Percentiles rank a stretch among this genome's conserved stretches.
Evolutionary conservation across 371 early-diverging fungal species (phyloP).

Genomic region (Thermomucor indicae-seudaticae): DNA sequence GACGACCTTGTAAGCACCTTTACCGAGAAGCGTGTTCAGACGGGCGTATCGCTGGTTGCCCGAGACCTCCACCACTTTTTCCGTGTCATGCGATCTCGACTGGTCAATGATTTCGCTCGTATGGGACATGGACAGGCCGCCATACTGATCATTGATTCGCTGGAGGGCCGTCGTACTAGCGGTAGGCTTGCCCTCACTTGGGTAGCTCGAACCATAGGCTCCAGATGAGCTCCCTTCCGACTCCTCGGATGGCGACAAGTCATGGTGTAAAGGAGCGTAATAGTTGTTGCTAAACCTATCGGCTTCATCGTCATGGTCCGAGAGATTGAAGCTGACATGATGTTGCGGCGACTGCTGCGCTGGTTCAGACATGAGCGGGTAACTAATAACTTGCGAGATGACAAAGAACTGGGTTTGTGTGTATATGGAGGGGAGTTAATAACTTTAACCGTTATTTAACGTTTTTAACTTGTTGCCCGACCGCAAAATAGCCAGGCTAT

Average conservation of each 20-base stretch:
- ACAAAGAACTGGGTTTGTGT: background rate
- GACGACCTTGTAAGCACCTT: constrained; percentile 79
- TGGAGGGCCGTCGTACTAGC: background rate
- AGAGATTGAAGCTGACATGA: constrained; percentile 12
- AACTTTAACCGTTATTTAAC: no score
- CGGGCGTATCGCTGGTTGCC: constrained; percentile 33
- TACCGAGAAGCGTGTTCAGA: constrained; percentile 41
- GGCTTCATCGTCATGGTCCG: constrained; percentile 16
- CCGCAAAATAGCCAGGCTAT: constrained; percentile 16
- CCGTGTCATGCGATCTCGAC: constrained; percentile 33
- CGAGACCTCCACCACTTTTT: constrained; percentile 42
- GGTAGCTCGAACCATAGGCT: background rate
- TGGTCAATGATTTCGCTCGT: constrained; percentile 41
- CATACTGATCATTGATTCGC: constrained; percentile 25
- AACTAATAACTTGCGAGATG: constrained; percentile 7
- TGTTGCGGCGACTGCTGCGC: constrained; percentile 6
- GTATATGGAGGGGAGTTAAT: no score
- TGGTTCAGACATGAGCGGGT: background rate
- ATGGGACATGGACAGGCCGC: constrained; percentile 26
- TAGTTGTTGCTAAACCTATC: constrained; percentile 20
- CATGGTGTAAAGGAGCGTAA: constrained; percentile 16
- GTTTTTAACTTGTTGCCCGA: constrained; percentile 7
- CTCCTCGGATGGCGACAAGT: constrained; percentile 5
- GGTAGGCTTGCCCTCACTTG: constrained; percentile 3
- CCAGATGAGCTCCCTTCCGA: constrained; percentile 1